phyloP scores from a whole-genome alignment of 495 filamentous ascomycete species.

The Podospora bellae-mahoneyi region DNA sequence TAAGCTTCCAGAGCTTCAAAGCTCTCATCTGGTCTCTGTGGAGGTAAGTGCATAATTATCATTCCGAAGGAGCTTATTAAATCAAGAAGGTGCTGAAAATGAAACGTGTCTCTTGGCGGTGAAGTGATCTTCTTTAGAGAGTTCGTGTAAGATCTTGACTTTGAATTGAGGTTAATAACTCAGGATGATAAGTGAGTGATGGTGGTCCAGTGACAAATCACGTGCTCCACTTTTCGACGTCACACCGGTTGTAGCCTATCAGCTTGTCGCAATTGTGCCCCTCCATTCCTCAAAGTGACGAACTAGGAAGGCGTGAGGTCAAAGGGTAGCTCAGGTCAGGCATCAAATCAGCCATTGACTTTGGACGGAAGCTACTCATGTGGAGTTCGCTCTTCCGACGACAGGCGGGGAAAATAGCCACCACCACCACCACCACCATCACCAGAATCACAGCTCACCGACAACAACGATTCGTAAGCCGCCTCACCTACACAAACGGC shows the following conservation, averaged over 20 bases:
- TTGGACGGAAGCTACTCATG: constrained; percentile 20
- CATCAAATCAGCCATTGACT: constrained; percentile 9
- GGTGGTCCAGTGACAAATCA: constrained; percentile 1
- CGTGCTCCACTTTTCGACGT: constrained; percentile 8
- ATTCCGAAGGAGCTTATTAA: too few species aligned
- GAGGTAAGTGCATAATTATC: too few species aligned
- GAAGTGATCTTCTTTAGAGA: too few species aligned
- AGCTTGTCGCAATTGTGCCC: constrained; percentile 6
- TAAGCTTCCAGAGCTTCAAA: not conserved
- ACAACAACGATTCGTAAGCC: constrained; percentile 30
- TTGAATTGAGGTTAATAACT: not conserved
- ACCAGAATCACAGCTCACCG: constrained; percentile 16
- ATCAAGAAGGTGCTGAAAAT: too few species aligned
- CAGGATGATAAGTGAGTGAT: not conserved
- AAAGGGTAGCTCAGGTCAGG: not conserved
- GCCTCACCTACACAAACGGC: constrained; percentile 46
- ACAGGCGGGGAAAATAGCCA: not conserved
- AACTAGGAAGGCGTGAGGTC: constrained; percentile 32
- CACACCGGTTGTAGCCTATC: constrained; percentile 18
- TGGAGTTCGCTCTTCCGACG: constrained; percentile 25
- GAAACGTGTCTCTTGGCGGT: too few species aligned
- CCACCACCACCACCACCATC: constrained; percentile 10
- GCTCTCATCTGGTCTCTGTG: not conserved
- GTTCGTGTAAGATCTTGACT: not conserved
- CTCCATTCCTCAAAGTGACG: constrained; percentile 15